These are phyloP conservation scores for Passiflora organensis DNA, from an alignment of 345 rosid species.

Conservation along the genomic window DNA sequence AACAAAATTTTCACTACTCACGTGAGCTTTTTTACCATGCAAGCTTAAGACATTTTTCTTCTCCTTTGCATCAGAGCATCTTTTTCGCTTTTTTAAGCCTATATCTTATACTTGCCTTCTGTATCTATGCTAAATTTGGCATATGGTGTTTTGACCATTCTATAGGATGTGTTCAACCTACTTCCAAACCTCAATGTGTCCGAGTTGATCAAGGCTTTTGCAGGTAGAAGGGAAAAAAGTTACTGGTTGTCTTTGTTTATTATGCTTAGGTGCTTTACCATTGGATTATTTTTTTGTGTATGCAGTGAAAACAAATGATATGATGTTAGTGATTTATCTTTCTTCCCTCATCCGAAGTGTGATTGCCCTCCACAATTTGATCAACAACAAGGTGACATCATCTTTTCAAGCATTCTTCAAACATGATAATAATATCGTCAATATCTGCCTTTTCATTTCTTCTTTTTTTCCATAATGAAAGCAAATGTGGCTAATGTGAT, in stretches of 20 bases:
- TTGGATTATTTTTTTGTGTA: not conserved
- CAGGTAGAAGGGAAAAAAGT: constrained; percentile 39
- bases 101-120: not conserved
- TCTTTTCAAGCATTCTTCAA: not conserved
- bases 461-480: too few species aligned
- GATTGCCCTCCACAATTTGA: constrained; percentile 85
- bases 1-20: not conserved
- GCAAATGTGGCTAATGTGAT: too few species aligned
- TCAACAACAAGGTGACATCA: constrained; percentile 65
- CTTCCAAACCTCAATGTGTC: constrained; percentile 74
- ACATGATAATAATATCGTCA: too few species aligned
- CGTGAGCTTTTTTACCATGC: not conserved
- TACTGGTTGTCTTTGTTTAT: too few species aligned
- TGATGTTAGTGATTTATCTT: constrained; percentile 75
- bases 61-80: not conserved
- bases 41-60: not conserved
- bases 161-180: constrained; percentile 85
- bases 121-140: not conserved
- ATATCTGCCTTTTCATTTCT: too few species aligned
- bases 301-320: constrained; percentile 80
- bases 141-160: not conserved
- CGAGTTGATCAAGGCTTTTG: constrained; percentile 73
- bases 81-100: not conserved
- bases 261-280: too few species aligned
- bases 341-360: constrained; percentile 74